Percentiles rank a stretch among this genome's conserved stretches.
phyloP scores from a whole-genome alignment of 768 basidiomycete genomes.

The Terana coerulea region DNA sequence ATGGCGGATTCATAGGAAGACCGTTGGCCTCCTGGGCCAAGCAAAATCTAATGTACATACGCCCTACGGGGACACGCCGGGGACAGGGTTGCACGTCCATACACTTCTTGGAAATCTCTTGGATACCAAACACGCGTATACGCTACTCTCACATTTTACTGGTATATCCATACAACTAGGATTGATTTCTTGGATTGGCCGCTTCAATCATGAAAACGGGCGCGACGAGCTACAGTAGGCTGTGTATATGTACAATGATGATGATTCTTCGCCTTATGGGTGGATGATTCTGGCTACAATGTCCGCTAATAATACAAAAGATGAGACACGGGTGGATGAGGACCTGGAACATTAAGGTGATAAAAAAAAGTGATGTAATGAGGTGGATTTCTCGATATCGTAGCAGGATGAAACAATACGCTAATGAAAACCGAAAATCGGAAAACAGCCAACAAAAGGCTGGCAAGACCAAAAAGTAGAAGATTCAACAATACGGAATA shows the following conservation, averaged over 20 bases:
- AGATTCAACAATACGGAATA: constrained; percentile 6
- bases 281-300: constrained; percentile 1
- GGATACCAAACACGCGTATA: too few relatives aligned
- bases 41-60: too few relatives aligned
- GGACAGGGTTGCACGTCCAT: too few relatives aligned
- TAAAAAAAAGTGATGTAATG: neutral
- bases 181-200: neutral
- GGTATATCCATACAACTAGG: too few relatives aligned
- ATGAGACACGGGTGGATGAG: neutral
- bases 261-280: neutral
- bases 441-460: constrained; percentile 2
- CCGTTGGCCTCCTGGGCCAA: too few relatives aligned
- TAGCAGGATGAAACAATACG: constrained; percentile 2
- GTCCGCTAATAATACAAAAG: constrained; percentile 1
- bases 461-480: neutral
- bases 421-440: neutral
- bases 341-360: neutral
- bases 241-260: neutral
- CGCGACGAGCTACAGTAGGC: neutral
- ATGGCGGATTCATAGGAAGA: too few relatives aligned
- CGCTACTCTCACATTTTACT: too few relatives aligned
- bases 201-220: too few relatives aligned
- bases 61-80: too few relatives aligned
- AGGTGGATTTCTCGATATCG: constrained; percentile 9
- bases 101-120: too few relatives aligned